Conservation (phyloP, 2,329 filamentous ascomycete genomes). For the Stylonectria norvegica region DNA sequence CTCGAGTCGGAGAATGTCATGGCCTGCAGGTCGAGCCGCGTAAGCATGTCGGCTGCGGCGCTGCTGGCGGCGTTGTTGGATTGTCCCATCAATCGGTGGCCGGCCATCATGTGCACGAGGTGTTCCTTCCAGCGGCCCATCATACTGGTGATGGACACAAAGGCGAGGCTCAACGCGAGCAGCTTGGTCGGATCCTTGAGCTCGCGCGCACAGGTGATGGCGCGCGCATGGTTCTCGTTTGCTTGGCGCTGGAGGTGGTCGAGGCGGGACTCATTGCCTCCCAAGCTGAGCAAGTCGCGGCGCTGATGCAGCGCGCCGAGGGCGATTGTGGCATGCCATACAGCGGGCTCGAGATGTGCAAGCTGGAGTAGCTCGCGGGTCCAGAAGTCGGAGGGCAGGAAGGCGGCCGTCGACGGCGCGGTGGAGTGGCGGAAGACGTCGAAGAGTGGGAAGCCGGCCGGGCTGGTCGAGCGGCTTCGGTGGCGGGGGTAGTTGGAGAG, state of each 20-base stretch:
- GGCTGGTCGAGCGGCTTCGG: slow-evolving; percentile 3
- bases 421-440: slow-evolving; percentile 36
- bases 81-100: slow-evolving; percentile 24
- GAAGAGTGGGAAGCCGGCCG: slow-evolving; percentile 24
- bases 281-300: slow-evolving; percentile 16
- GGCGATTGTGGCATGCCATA: slow-evolving; percentile 35
- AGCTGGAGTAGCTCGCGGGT: slow-evolving; percentile 30
- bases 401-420: slow-evolving; percentile 23
- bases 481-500: slow-evolving; percentile 18
- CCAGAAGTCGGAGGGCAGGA: slow-evolving; percentile 34
- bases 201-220: slow-evolving; percentile 26
- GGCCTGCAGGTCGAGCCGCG: slow-evolving; percentile 32
- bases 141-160: slow-evolving; percentile 32
- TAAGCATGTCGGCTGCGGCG: slow-evolving; percentile 24
- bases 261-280: slow-evolving; percentile 1
- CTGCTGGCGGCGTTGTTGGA: slow-evolving; percentile 12
- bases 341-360: slow-evolving; percentile 33
- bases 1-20: slow-evolving; percentile 33
- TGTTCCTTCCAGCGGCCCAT: slow-evolving; percentile 31
- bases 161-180: slow-evolving; percentile 31
- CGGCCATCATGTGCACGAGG: slow-evolving; percentile 31
- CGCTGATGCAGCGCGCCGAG: slow-evolving; percentile 34
- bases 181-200: slow-evolving; percentile 26
- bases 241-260: slow-evolving; percentile 20
- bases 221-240: slow-evolving; percentile 23